Evolutionary conservation across 2,329 filamentous ascomycete species (phyloP), one percentile per base, ranked within the genome.

Genomic region (Polytolypa hystricis): DNA sequence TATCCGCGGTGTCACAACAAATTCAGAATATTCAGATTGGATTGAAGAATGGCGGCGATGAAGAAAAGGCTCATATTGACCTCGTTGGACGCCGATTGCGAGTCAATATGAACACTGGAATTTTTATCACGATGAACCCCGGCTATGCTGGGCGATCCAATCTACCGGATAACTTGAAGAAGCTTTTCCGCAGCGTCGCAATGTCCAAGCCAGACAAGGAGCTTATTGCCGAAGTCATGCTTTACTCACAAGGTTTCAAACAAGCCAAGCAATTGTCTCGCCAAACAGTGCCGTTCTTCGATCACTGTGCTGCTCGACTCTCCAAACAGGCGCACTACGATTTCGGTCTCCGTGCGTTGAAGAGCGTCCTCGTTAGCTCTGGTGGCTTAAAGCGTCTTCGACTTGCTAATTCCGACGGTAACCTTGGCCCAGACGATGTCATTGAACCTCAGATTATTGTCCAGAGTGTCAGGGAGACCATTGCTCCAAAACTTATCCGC

Each of bases 131-230:
- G 26, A 98, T 99, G 93, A 99, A 99, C 60, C 91, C 91, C 58
- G 91, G 91, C 35, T 99, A 99, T 63, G 91, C 91, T 36, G 91
- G 91, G 39, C 84, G 91, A 62, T 99, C 91, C 33, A 98, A 98
- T 62, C 66, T 99, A 53, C 91, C 91, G 2, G 91, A 99, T 65
- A 99, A 99, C 59, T 64, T 99, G 66, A 99, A 99, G 77, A 99
- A 98, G 65, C 70, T 99, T 27, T 99, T 99, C 77, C 81, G 93
- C 56, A 98, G 91, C 54, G 87, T 99, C 35, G 91, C 91, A 44
- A 99, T 99, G 91, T 98, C 91, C 8, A 98, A 96, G 64, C 91
- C 91, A 1, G 93, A 98, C 69, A 98, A 98, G 63, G 93, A 98
- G 61, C 81, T 98, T 40, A 99, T 99, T 62, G 86, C 91, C 23